Percentiles rank a stretch among this genome's conserved stretches.
These are phyloP conservation scores for Avicennia marina DNA, from an alignment of 257 asterid genomes.

Conservation along the genomic window DNA sequence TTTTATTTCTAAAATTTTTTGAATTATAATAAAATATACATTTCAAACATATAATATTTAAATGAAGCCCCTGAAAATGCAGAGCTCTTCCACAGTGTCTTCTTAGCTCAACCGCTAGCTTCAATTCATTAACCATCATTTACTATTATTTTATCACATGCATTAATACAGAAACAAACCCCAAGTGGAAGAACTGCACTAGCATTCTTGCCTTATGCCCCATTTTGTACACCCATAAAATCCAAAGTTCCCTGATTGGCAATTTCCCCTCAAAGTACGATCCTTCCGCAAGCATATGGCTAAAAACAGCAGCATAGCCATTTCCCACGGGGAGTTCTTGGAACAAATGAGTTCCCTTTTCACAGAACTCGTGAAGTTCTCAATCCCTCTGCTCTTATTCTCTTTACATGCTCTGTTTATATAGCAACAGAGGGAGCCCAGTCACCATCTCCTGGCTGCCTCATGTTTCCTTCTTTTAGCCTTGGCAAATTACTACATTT, in stretches of 20 bases:
- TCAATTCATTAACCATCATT: too few relatives aligned
- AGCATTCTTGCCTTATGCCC: conserved; percentile 7
- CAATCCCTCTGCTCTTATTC: conserved; percentile 29
- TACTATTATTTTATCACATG: conserved; percentile 15
- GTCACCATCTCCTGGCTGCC: conserved; percentile 26
- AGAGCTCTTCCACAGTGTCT: too few relatives aligned
- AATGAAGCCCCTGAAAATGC: too few relatives aligned
- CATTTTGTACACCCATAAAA: conserved; percentile 7
- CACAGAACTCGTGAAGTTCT: conserved; percentile 20
- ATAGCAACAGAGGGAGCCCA: conserved; percentile 16
- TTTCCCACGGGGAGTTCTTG: conserved; percentile 20
- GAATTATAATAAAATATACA: too few relatives aligned
- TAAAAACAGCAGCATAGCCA: conserved; percentile 7
- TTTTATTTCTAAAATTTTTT: too few relatives aligned
- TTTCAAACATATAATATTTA: too few relatives aligned
- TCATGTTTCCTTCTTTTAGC: conserved; percentile 20
- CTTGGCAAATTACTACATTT: conserved; percentile 16
- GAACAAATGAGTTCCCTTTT: conserved; percentile 27
- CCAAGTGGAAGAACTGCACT: neutral
- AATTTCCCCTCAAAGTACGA: neutral
- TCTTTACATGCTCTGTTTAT: conserved; percentile 31
- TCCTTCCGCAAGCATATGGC: conserved; percentile 7
- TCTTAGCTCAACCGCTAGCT: too few relatives aligned
- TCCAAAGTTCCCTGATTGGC: neutral
- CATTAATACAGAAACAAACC: neutral